Evolutionary conservation across 192 early-diverging fungal genomes (phyloP), one percentile per base, ranked within the genome.

Genomic region (Coemansia sp.): DNA sequence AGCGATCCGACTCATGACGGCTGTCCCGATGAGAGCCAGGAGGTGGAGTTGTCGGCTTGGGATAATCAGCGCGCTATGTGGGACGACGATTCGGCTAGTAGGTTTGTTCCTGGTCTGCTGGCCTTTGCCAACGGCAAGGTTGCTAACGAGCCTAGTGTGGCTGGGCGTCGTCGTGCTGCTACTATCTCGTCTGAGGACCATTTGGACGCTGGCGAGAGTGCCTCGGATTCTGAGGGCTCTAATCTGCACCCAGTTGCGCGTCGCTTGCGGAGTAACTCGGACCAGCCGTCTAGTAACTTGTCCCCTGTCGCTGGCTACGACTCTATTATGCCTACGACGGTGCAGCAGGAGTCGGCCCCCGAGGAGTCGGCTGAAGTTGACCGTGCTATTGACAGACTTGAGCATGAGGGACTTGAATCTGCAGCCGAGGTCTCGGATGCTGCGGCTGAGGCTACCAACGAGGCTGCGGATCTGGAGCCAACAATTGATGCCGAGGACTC

Each of bases 21-120:
- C 61, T 44, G 61, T 62, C 53, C 53, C 22, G 22, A 24, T 24
- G 22, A 24, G 22, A 24, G 22, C 22, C 22, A 24, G 22, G 22
- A 24, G 22, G 22, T 24, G 22, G 22, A 12, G 4, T 29, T 9
- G 12, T 15, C 50, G 11, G 1, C 67, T 58, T 8, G 63, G 40
- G 37, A 69, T 52, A 24, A 68, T 68, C 13, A 68, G 60, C 43
- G 65, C 52, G 5, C 64, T 64, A 27, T 75, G 74, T 56, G 29
- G 53, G 29, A 30, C 64, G 47, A 55, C 37, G 59, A 61, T 18
- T 52, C 68, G 52, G 34, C 76, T 29, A 59, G 59, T 7, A 63
- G 71, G 22, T 80, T 74, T 75, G 71, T 80, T 4, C 78, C 78
- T n/a, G 78, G 78, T 0, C 64, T 80, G 27, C 40, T 75, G 49